These are phyloP conservation scores for Debaryomycetaceae sp. DNA, from an alignment of 1,139 yeast species.

Conservation along the genomic window DNA sequence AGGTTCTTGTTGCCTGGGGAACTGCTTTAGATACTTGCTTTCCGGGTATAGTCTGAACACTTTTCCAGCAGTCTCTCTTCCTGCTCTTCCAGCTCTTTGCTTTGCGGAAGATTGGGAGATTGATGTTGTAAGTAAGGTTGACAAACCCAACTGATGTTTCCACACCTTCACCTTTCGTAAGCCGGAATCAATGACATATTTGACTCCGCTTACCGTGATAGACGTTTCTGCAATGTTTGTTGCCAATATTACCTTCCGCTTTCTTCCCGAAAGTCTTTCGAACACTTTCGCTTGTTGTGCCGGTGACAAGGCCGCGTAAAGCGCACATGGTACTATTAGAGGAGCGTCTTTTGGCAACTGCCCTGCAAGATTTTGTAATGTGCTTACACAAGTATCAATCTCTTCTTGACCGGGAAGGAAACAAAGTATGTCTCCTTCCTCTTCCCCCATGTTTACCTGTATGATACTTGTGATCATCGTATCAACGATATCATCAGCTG, in stretches of 20 bases:
- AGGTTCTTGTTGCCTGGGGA: conserved; percentile 83
- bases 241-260: conserved; percentile 82
- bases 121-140: conserved; percentile 86
- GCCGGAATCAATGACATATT: conserved; percentile 91
- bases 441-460: conserved; percentile 77
- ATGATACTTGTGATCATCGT: conserved; percentile 69
- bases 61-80: conserved; percentile 90
- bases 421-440: conserved; percentile 82
- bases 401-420: conserved; percentile 97
- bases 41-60: conserved; percentile 84
- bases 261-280: conserved; percentile 51
- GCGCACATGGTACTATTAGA: conserved; percentile 68
- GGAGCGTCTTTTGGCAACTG: conserved; percentile 76
- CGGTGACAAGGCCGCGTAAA: conserved; percentile 92
- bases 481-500: conserved; percentile 79
- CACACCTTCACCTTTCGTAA: conserved; percentile 89
- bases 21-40: conserved; percentile 47
- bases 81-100: conserved; percentile 98
- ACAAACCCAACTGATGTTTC: conserved; percentile 88
- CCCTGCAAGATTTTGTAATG: conserved; percentile 59
- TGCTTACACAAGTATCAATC: conserved; percentile 77
- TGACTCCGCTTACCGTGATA: conserved; percentile 92
- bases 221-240: conserved; percentile 98
- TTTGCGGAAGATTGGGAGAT: conserved; percentile 92
- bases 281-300: conserved; percentile 78